Conservation (phyloP, 257 asterid genomes). For the Jacaranda mimosifolia region DNA sequence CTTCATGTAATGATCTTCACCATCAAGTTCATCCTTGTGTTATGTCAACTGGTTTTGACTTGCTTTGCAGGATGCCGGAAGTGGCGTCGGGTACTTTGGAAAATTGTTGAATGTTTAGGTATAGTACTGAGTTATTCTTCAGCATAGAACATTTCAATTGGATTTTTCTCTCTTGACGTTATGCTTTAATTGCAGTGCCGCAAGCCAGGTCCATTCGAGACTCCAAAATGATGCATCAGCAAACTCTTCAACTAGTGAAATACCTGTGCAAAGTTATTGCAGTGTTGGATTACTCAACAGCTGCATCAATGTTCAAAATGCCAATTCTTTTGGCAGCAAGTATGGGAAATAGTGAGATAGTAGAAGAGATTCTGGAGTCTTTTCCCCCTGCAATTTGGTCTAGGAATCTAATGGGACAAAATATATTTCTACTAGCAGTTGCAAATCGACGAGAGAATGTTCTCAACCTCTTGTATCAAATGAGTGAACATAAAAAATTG, state of each 20-base stretch:
- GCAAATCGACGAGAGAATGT: slow-evolving; percentile 48
- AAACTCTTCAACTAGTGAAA: slow-evolving; percentile 45
- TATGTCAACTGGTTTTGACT: slow-evolving; percentile 1
- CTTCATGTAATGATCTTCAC: neutral
- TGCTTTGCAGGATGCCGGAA: slow-evolving; percentile 34
- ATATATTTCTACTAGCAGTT: slow-evolving; percentile 51
- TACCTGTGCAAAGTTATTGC: slow-evolving; percentile 44
- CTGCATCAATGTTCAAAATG: slow-evolving; percentile 42
- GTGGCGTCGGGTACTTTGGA: slow-evolving; percentile 37
- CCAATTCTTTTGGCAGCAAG: slow-evolving; percentile 49
- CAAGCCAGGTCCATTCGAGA: slow-evolving; percentile 28
- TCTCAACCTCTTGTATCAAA: slow-evolving; percentile 50
- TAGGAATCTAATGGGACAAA: slow-evolving; percentile 38
- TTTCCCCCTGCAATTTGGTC: slow-evolving; percentile 56
- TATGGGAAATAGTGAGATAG: slow-evolving; percentile 48
- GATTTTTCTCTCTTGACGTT: neutral
- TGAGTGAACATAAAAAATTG: slow-evolving; percentile 45
- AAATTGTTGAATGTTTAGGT: slow-evolving; percentile 30
- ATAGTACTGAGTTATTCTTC: slow-evolving; percentile 8
- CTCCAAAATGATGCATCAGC: slow-evolving; percentile 45
- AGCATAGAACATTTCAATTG: slow-evolving; percentile 5
- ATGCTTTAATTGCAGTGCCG: slow-evolving; percentile 37
- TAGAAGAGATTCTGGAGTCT: slow-evolving; percentile 53
- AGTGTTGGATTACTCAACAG: slow-evolving; percentile 39
- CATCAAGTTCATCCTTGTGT: neutral